Evolutionary conservation across 2,329 filamentous ascomycete species (phyloP), one percentile per base, ranked within the genome.

Genomic region (Zymoseptoria crescenta): DNA sequence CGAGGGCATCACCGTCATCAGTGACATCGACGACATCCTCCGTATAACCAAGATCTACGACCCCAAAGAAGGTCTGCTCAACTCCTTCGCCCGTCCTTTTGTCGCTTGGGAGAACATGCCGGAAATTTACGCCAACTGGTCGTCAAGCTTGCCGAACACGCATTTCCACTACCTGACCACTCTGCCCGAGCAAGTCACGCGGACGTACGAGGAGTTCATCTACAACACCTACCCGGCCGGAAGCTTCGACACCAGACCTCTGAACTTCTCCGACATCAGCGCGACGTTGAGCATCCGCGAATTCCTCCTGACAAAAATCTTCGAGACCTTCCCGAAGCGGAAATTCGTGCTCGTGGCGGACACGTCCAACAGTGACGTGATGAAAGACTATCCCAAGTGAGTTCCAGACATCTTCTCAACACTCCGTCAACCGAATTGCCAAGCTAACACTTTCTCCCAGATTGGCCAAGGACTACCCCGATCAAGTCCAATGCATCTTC

Each of bases 81-180:
- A 92, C 74, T 86, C 87, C 0, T 91, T 92, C 68, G 88, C 88
- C 0, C 81, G 83, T 3, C 79, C 86, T 0, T 92, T 89, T 70
- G 81, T 79, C 0, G 79, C 83, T 0, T 92, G 88, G 88, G 79
- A 87, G 78, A 87, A 91, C 73, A 92, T 92, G 89, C 88, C 88
- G 0, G 79, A 85, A 2, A 86, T 91, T 64, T 92, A 90, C 71
- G 83, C 85, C 64, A 89, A 90, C 68, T 91, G 88, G 87, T 85
- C 82, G 1, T 74, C 75, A n/a, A 82, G 79, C 21, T 77, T 89
- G 13, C 81, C 83, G 0, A 81, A 89, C 67, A 79, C 86, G 62
- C 88, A 91, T 71, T 92, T 91, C 77, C 88, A 91, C 74, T 92
- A 92, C 74, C 79, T 92, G 20, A 92, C 88, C 0, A 92, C 88